Evolutionary conservation across 106 monocot genomes (phyloP), one percentile per base, ranked within the genome.

Genomic region (Acanthochlamys bracteata): DNA sequence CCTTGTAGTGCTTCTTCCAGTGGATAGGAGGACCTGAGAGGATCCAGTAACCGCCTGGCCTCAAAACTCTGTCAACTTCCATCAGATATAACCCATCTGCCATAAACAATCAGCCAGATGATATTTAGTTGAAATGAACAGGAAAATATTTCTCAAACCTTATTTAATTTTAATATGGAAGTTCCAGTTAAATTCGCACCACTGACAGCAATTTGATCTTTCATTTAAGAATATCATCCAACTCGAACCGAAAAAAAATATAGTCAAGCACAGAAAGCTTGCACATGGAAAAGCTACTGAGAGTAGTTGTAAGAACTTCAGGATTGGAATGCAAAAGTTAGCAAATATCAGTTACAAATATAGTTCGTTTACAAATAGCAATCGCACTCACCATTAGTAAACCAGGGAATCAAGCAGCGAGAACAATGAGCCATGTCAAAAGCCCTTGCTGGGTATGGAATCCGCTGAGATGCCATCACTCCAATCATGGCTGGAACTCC

Each of bases 401-500:
- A 64, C 82, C 86, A 86, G 47, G 82, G 82, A 24, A 86, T 86
- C 73, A 82, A 71, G 54, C 82, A 83, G 9, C 82, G 66, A 17
- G 82, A 86, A 55, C 82, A 86, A 65, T 86, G 82, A 25, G 78
- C 78, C 73, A 73, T 79, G 25, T 79, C 78, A 24, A 79, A 79
- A 20, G 78, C 73, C 26, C 73, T 75, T 14, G 86, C 69, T 11
- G 82, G 86, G 11, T 79, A 86, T 10, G 83, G 79, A 11, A 86
- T 56, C 21, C 82, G 59, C 16, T 79, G 61, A 0, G 82, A 71
- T 0, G 79, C 75, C 73, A 86, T 79, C 10, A 86, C 64, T 2
- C 87, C 87, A 23, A 87, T 87, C 87, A 87, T 83, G 3, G 87
- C 83, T 1, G 87, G 87, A 6, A 87, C 87, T 25, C 87, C 87